Evolutionary conservation across 2,329 filamentous ascomycete genomes (phyloP), one percentile per base, ranked within the genome.

Genomic region (Botrytis squamosa): DNA sequence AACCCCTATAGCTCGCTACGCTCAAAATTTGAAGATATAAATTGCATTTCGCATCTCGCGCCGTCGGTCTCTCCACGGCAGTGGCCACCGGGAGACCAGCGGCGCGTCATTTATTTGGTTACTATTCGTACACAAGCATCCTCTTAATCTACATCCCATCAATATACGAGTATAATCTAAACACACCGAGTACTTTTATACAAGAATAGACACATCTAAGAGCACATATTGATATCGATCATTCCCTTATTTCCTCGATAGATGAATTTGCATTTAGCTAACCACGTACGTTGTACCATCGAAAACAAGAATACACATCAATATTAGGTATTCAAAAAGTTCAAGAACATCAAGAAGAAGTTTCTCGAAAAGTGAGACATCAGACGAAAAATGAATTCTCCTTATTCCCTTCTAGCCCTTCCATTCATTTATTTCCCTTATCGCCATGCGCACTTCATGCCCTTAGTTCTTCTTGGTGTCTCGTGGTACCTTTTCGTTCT

Each of bases 291-390:
- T 64, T n/a, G 25, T 16, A 42, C 60, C 60, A 64, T 64, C 60
- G 38, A 22, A 40, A n/a, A 63, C 6, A 16, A 40, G 36, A 63
- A n/a, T 16, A 29, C 7, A 29, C 52, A 29, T 55, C 25, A 25
- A 14, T 22, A 9, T 49, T 49, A 25, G 8, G 22, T 55, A 18
- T 40, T n/a, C 22, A n/a, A 18, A 36, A n/a, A 40, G 10, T 38
- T 62, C 59, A 38, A 38, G 20, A 62, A 25, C 22, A n/a, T 42
- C 38, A 18, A 42, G 14, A 42, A 64, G 38, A 42, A 44, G 38
- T n/a, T 63, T 42, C 60, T 64, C 38, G 60, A 64, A 64, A 44
- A 64, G 38, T 64, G 38, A 64, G 40, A 64, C 60, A 64, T 64
- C 60, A 64, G 60, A 64, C 60, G 60, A 64, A 64, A 64, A 64